These are phyloP conservation scores for Xylaria telfairii DNA, from an alignment of 495 filamentous ascomycete genomes.

Conservation along the genomic window DNA sequence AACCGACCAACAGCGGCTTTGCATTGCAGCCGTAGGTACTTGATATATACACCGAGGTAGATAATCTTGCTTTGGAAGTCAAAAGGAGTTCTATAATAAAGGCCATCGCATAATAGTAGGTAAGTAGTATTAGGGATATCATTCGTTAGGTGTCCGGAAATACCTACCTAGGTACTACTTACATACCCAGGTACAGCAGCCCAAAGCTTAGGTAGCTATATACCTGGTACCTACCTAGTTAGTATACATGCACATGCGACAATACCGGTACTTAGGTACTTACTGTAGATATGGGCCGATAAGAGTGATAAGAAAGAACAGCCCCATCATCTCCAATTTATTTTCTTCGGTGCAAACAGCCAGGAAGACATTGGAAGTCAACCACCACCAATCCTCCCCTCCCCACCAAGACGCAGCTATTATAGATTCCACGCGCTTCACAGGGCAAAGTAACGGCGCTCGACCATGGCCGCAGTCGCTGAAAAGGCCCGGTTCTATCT, in stretches of 20 bases:
- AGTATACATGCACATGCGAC: no score
- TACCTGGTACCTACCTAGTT: no score
- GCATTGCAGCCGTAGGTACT: not conserved
- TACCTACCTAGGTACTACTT: no score
- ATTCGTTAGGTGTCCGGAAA: no score
- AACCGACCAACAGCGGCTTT: not conserved
- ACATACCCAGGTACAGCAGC: no score
- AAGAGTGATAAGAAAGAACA: slow-evolving; percentile 16
- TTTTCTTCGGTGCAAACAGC: slow-evolving; percentile 23
- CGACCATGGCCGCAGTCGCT: slow-evolving; percentile 76
- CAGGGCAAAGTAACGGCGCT: not conserved
- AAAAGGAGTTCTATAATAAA: no score
- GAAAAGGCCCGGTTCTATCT: slow-evolving; percentile 96
- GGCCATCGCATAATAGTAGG: no score
- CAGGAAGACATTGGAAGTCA: not conserved
- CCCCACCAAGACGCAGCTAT: not conserved
- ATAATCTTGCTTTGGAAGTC: no score
- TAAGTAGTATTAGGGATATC: no score
- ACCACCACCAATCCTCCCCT: not conserved
- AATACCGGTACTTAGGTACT: not conserved
- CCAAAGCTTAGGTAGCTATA: no score
- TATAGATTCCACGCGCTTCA: not conserved
- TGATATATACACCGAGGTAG: no score
- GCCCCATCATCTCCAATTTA: slow-evolving; percentile 27
- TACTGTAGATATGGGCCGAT: slow-evolving; percentile 2